These are phyloP conservation scores for Bertia moriformis DNA, from an alignment of 2,329 filamentous ascomycete genomes.

Conservation along the genomic window DNA sequence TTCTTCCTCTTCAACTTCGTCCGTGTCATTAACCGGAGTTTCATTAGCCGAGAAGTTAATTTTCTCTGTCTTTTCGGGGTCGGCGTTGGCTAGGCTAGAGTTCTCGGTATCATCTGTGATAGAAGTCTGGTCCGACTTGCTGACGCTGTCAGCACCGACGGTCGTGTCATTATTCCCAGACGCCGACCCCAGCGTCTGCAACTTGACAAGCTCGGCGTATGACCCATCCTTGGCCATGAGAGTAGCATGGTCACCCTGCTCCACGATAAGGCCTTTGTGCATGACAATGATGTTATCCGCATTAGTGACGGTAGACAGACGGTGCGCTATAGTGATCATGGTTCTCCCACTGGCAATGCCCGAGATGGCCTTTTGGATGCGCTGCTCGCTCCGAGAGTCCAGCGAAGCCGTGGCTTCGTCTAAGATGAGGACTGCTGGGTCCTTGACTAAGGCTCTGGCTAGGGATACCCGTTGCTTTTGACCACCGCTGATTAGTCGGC, in stretches of 20 bases:
- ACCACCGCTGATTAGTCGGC: conserved; percentile 36
- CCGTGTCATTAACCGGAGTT: conserved; percentile 4
- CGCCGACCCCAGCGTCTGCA: conserved; percentile 12
- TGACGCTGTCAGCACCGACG: conserved; percentile 3
- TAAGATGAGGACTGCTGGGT: conserved; percentile 41
- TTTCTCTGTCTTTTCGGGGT: conserved; percentile 2
- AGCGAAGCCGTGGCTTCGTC: conserved; percentile 49
- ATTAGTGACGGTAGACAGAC: conserved; percentile 15
- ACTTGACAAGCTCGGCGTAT: conserved; percentile 19
- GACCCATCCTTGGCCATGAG: conserved; percentile 11
- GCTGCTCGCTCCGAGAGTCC: conserved; percentile 39
- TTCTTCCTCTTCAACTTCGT: conserved; percentile 2
- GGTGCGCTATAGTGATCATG: conserved; percentile 17
- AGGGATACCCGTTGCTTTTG: conserved; percentile 46
- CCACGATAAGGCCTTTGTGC: conserved; percentile 13
- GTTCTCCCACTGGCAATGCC: conserved; percentile 14
- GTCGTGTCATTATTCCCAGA: conserved; percentile 5
- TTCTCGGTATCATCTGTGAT: conserved; percentile 3
- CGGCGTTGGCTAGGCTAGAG: conserved; percentile 2
- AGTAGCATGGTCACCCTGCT: conserved; percentile 17
- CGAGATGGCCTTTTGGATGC: conserved; percentile 33
- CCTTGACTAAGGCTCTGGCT: conserved; percentile 38
- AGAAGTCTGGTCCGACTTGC: conserved; percentile 4
- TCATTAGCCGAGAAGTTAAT: background rate
- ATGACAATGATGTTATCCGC: conserved; percentile 19